phyloP scores from a whole-genome alignment of 2,329 filamentous ascomycete species.

The Ceratocystis papillata region DNA sequence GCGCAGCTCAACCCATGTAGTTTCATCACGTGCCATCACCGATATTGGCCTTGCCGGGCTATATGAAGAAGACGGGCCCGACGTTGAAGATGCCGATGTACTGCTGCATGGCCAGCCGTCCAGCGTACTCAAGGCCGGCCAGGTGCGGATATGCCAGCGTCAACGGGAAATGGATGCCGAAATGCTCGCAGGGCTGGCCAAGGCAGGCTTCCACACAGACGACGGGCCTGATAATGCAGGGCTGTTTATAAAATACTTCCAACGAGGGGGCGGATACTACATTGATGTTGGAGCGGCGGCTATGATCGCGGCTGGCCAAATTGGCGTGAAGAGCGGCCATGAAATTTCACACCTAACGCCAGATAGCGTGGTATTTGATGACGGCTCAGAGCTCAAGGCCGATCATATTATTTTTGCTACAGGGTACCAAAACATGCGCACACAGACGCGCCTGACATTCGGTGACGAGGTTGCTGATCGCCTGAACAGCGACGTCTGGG shows the following conservation, averaged over 20 bases:
- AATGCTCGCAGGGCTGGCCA: constrained; percentile 37
- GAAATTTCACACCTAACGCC: constrained; percentile 44
- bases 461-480: constrained; percentile 50
- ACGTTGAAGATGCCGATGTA: constrained; percentile 56
- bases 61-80: constrained; percentile 44
- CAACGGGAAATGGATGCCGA: constrained; percentile 34
- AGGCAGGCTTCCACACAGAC: constrained; percentile 52
- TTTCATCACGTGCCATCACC: constrained; percentile 44
- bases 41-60: constrained; percentile 44
- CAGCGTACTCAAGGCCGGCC: constrained; percentile 49
- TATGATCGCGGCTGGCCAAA: constrained; percentile 52
- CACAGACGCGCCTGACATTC: constrained; percentile 49
- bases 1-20: constrained; percentile 53
- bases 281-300: constrained; percentile 55
- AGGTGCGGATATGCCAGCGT: constrained; percentile 35
- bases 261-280: constrained; percentile 58
- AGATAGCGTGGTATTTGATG: constrained; percentile 38
- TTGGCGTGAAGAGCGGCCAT: constrained; percentile 50
- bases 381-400: constrained; percentile 46
- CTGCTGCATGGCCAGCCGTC: constrained; percentile 47
- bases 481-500: constrained; percentile 48
- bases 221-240: constrained; percentile 46
- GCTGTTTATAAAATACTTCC: constrained; percentile 52
- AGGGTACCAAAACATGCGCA: constrained; percentile 58
- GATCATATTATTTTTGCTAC: constrained; percentile 56